Conservation (phyloP, 83 land plant genomes). For the Isoetes engelmannii region DNA sequence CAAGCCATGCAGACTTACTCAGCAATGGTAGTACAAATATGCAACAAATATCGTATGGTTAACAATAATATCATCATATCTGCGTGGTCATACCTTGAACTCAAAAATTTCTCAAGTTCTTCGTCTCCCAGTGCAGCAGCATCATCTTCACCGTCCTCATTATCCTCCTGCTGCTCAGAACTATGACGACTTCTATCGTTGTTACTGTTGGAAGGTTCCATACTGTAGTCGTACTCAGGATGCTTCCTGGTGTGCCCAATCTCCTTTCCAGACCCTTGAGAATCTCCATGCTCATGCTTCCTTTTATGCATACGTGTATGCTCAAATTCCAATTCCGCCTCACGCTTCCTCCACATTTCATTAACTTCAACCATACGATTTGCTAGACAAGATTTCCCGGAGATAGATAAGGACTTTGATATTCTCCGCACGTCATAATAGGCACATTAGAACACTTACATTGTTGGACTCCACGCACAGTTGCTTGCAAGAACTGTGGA, state of each 20-base stretch:
- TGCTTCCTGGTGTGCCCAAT: not conserved
- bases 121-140: slow-evolving; percentile 35
- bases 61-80: not conserved
- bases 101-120: slow-evolving; percentile 66
- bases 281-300: not conserved
- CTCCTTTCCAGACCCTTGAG: slow-evolving; percentile 3
- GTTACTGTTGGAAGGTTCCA: not conserved
- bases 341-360: slow-evolving; percentile 85
- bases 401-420: slow-evolving; percentile 5
- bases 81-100: slow-evolving; percentile 43
- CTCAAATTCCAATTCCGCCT: slow-evolving; percentile 67
- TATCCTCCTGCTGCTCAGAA: slow-evolving; percentile 13
- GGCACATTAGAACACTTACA: slow-evolving; percentile 37
- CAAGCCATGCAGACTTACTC: not conserved
- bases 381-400: slow-evolving; percentile 42
- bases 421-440: slow-evolving; percentile 57
- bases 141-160: slow-evolving; percentile 14
- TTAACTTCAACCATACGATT: slow-evolving; percentile 80
- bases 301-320: slow-evolving; percentile 6
- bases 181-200: not conserved
- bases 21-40: not conserved
- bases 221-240: not conserved
- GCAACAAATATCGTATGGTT: not conserved
- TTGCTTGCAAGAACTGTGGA: slow-evolving; percentile 67
- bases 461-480: slow-evolving; percentile 35